phyloP scores from a whole-genome alignment of 2,329 filamentous ascomycete species.

The Beauveria bassiana region DNA sequence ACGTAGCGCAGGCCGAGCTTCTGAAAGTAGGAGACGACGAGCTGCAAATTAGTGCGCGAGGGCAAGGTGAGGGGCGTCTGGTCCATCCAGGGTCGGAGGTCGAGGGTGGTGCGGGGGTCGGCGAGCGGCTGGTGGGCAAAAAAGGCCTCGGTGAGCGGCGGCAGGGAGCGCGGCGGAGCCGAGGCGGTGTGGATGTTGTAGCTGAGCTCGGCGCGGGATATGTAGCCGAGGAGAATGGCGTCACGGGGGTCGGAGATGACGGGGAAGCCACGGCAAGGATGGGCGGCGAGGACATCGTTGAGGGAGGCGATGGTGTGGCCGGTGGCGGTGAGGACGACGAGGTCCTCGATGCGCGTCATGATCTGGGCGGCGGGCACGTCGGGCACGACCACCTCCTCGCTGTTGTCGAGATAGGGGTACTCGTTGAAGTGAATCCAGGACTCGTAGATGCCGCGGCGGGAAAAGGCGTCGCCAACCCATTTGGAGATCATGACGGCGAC shows the following conservation, averaged over 20 bases:
- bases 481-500: slow-evolving; percentile 97
- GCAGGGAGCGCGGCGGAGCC: slow-evolving; percentile 50
- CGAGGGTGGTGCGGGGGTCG: slow-evolving; percentile 69
- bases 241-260: slow-evolving; percentile 73
- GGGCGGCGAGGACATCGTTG: slow-evolving; percentile 59
- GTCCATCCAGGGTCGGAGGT: slow-evolving; percentile 96
- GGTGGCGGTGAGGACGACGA: slow-evolving; percentile 78
- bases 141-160: slow-evolving; percentile 67
- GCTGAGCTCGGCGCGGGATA: slow-evolving; percentile 80
- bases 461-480: slow-evolving; percentile 96
- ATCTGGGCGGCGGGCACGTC: slow-evolving; percentile 80
- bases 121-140: slow-evolving; percentile 79
- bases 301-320: slow-evolving; percentile 80
- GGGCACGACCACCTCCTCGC: slow-evolving; percentile 70
- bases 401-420: slow-evolving; percentile 92
- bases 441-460: slow-evolving; percentile 90
- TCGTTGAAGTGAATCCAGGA: slow-evolving; percentile 95
- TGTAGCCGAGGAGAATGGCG: slow-evolving; percentile 82
- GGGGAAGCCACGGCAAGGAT: slow-evolving; percentile 85
- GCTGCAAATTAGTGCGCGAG: slow-evolving; percentile 64
- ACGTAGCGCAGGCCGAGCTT: slow-evolving; percentile 88
- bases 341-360: slow-evolving; percentile 88
- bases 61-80: slow-evolving; percentile 92
- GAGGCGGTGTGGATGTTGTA: slow-evolving; percentile 60
- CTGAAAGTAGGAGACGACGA: slow-evolving; percentile 91